Base-by-base conservation (phyloP, 2,329 filamentous ascomycete genomes). In the Penicillium sp. region DNA sequence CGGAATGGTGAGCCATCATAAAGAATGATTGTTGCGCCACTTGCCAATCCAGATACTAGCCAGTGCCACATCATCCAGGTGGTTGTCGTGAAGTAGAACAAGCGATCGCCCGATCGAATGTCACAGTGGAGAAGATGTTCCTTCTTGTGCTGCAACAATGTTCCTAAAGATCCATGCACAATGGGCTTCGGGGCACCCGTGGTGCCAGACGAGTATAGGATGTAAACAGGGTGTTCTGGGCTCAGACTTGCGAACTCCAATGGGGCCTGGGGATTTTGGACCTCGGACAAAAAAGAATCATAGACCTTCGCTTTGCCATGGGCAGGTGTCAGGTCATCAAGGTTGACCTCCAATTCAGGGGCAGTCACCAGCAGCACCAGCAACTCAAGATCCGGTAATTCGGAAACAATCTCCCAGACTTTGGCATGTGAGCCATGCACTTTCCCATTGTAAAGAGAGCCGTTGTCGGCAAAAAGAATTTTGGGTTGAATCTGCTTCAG, bases 21-120 rank as follows among this genome's bases (percentile, higher is more conserved):
- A 4, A 97, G 81, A 18, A 97, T 82, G 11, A 97, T 79, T 0
- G 90, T 93, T 10, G 89, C 84, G 49, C 93, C 93, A 29, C 85
- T 87, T 9, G 92, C 89, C 4, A 97, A 84, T 5, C 88, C 90
- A 1, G 90, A 93, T 18, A 97, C 83, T 39, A 92, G 87, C 92
- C 93, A 97, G 72, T 97, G 93, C 92, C 92, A 97, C 93, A 97
- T 97, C 92, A 99, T 97, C 94, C 92, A 97, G 0, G 91, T 95
- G 10, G 88, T 92, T 3, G 92, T 97, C 1, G 92, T 96, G 76
- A 92, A 97, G 77, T 97, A 97, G 72, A 97, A 89, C 67, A 97
- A 81, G 18, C 88, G 83, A 40, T 92, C 90, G 2, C 80, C 77
- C 0, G 87, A 82, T 8, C 82, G 80, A 59, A 99, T 85, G 21